Conservation (phyloP, 495 filamentous ascomycete genomes). For the Geoglossum glabrum region DNA sequence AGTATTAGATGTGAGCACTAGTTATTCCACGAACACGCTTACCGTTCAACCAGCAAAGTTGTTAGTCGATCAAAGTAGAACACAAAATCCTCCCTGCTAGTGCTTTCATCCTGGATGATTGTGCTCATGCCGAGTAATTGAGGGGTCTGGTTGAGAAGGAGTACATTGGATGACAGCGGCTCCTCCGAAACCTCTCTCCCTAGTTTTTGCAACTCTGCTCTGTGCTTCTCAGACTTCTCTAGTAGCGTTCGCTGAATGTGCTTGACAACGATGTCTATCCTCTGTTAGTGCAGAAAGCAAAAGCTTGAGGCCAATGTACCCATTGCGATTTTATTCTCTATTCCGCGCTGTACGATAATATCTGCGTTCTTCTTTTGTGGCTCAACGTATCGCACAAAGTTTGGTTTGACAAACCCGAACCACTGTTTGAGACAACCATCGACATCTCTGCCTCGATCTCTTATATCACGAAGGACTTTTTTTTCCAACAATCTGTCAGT, state of each 20-base stretch:
- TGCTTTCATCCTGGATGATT: constrained; percentile 64
- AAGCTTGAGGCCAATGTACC: constrained; percentile 25
- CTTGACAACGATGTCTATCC: constrained; percentile 65
- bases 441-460: constrained; percentile 65
- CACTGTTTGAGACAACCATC: constrained; percentile 96
- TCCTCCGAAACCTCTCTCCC: constrained; percentile 45
- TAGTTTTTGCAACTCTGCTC: constrained; percentile 50
- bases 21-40: constrained; percentile 8
- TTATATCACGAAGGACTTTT: constrained; percentile 67
- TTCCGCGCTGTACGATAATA: constrained; percentile 83
- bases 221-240: constrained; percentile 71
- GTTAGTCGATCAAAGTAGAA: constrained; percentile 88
- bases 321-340: constrained; percentile 86
- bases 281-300: background rate
- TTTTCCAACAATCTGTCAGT: constrained; percentile 1
- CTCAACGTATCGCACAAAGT: constrained; percentile 75
- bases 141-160: constrained; percentile 47
- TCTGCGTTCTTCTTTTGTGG: constrained; percentile 84
- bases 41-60: constrained; percentile 69
- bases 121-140: constrained; percentile 80
- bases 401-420: constrained; percentile 90
- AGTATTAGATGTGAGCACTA: constrained; percentile 6
- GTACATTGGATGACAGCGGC: constrained; percentile 50
- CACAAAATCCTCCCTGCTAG: constrained; percentile 72
- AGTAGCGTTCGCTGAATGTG: constrained; percentile 67